phyloP scores from a whole-genome alignment of 177 flowering plant species.

The Vitis hybrid region DNA sequence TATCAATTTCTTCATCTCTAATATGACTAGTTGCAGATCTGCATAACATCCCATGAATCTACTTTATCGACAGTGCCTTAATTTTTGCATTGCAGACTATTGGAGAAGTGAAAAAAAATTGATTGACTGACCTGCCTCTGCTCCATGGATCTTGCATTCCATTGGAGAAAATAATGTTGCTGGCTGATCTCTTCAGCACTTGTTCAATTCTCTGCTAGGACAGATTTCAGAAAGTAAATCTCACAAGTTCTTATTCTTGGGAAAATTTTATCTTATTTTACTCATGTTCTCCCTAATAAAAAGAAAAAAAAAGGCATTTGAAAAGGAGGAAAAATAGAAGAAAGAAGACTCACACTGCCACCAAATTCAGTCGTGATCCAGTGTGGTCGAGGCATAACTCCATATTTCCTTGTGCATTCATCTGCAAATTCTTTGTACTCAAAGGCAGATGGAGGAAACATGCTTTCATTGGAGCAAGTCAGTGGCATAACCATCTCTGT shows the following conservation, averaged over 20 bases:
- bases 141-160: slow-evolving; percentile 73
- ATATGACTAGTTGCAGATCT: too few relatives aligned
- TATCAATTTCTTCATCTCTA: too few relatives aligned
- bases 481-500: slow-evolving; percentile 68
- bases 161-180: slow-evolving; percentile 64
- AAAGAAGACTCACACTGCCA: slow-evolving; percentile 40
- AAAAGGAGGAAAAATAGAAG: not conserved
- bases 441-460: slow-evolving; percentile 45
- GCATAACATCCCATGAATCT: too few relatives aligned
- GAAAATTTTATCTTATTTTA: not conserved
- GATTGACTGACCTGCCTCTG: slow-evolving; percentile 46
- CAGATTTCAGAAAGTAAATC: not conserved
- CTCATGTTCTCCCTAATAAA: not conserved
- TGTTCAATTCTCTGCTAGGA: slow-evolving; percentile 34
- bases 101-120: too few relatives aligned
- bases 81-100: too few relatives aligned
- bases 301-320: not conserved
- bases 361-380: slow-evolving; percentile 73
- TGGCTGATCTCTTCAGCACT: slow-evolving; percentile 51
- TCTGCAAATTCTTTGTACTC: slow-evolving; percentile 27
- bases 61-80: too few relatives aligned
- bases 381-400: slow-evolving; percentile 50
- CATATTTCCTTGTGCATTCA: slow-evolving; percentile 31
- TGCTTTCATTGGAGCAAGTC: slow-evolving; percentile 48
- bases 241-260: not conserved